Conservation (phyloP, 2,329 filamentous ascomycete genomes). For the Peltaster fructicola region DNA sequence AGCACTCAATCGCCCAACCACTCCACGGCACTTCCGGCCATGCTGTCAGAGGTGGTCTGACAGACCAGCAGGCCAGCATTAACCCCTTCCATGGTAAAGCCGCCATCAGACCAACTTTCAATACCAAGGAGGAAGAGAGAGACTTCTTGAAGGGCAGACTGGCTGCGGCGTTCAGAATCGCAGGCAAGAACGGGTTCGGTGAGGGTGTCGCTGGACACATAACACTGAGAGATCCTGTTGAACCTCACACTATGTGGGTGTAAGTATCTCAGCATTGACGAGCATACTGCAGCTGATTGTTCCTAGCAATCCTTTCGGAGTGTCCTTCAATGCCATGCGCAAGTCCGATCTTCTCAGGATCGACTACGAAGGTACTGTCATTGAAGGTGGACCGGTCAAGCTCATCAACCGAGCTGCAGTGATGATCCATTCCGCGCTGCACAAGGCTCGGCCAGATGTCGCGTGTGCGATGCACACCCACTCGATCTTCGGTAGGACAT, state of each 20-base stretch:
- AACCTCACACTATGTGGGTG: constrained; percentile 20
- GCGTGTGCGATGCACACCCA: constrained; percentile 29
- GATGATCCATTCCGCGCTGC: constrained; percentile 28
- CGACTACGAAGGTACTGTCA: constrained; percentile 24
- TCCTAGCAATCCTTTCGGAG: constrained; percentile 24
- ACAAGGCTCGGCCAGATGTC: constrained; percentile 26
- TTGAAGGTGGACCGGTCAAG: constrained; percentile 23
- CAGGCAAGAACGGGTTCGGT: constrained; percentile 23
- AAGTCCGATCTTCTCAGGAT: constrained; percentile 30
- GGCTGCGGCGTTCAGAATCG: constrained; percentile 27
- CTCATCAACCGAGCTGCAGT: constrained; percentile 29
- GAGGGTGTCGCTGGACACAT: constrained; percentile 28
- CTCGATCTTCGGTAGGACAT: constrained; percentile 27
- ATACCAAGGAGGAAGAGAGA: constrained; percentile 22
- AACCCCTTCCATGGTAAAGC: no score
- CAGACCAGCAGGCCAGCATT: no score
- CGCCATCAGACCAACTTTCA: constrained; percentile 18
- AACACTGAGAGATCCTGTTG: constrained; percentile 21
- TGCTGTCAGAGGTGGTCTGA: no score
- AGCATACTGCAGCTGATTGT: constrained; percentile 1
- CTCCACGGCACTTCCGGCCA: no score
- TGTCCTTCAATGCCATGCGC: constrained; percentile 26
- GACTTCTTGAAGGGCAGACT: constrained; percentile 27
- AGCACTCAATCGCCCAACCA: no score
- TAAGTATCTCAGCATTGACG: neutral